Evolutionary conservation across 352 stramenopile species (phyloP).

Genomic region (Globisporangium parvum): DNA sequence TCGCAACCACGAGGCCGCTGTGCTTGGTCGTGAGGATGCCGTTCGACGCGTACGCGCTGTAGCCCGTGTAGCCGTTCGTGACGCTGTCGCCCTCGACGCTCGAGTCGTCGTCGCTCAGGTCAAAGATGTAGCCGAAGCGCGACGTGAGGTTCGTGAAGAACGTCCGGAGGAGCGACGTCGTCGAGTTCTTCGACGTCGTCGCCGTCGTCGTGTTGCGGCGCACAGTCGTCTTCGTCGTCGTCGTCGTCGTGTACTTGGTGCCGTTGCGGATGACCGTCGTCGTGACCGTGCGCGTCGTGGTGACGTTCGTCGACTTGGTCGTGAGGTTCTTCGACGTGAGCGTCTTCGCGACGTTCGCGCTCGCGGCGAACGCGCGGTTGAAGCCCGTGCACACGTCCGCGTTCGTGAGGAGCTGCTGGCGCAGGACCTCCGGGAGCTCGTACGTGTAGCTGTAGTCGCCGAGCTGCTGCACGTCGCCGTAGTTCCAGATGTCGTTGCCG

Average conservation of each 20-base stretch:
- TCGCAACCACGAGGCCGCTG: conserved; percentile 37
- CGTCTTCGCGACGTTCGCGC: conserved; percentile 29
- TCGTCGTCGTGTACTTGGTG: conserved; percentile 50
- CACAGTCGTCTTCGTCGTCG: conserved; percentile 31
- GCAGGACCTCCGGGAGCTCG: conserved; percentile 48
- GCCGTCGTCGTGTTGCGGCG: conserved; percentile 30
- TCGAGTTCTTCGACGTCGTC: conserved; percentile 14
- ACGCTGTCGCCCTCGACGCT: conserved; percentile 32
- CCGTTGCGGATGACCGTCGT: conserved; percentile 43
- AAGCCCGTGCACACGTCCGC: conserved; percentile 55
- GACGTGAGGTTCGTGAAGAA: conserved; percentile 29
- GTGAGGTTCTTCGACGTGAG: conserved; percentile 28
- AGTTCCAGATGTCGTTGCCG: conserved; percentile 51
- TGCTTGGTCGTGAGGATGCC: conserved; percentile 46
- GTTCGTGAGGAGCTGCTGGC: conserved; percentile 61
- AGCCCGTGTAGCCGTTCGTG: conserved; percentile 45
- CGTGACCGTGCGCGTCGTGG: conserved; percentile 34
- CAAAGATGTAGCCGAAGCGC: conserved; percentile 35
- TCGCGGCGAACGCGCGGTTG: conserved; percentile 33
- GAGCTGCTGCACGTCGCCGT: conserved; percentile 53
- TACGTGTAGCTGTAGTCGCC: conserved; percentile 73
- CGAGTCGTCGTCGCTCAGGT: conserved; percentile 31
- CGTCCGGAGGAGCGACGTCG: conserved; percentile 14
- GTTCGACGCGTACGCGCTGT: conserved; percentile 27
- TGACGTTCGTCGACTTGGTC: conserved; percentile 39